A percentile compares a stretch with the other conserved stretches of the same genome.
Evolutionary conservation across 257 asterid genomes (phyloP).

Genomic region (Solanum ossicruentum): DNA sequence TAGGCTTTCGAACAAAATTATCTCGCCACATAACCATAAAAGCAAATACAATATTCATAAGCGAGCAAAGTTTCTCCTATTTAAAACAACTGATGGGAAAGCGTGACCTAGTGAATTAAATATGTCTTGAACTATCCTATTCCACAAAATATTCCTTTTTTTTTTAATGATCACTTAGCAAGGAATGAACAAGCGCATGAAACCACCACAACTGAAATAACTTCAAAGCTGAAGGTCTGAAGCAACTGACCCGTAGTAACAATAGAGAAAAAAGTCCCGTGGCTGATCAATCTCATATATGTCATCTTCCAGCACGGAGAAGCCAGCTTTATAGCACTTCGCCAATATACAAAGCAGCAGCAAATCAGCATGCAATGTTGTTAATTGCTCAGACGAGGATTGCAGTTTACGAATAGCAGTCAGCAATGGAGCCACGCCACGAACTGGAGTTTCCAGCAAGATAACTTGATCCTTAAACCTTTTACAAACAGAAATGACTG

Average conservation of each 20-base stretch:
- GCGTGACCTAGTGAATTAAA: not conserved
- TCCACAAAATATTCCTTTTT: not conserved
- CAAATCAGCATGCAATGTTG: constrained; percentile 81
- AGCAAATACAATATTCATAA: not conserved
- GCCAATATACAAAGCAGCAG: constrained; percentile 73
- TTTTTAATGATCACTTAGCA: not conserved
- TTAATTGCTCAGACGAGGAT: constrained; percentile 59
- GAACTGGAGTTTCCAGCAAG: constrained; percentile 59
- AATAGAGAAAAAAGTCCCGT: constrained; percentile 72
- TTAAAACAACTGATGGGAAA: not conserved
- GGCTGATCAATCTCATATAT: constrained; percentile 81
- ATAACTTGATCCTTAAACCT: constrained; percentile 66
- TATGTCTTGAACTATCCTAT: not conserved
- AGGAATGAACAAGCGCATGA: not conserved
- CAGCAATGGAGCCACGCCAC: constrained; percentile 81
- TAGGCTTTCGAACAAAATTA: not conserved
- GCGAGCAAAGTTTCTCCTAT: not conserved
- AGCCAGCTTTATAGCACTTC: constrained; percentile 71
- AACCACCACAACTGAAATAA: not conserved
- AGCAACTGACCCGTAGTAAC: constrained; percentile 77
- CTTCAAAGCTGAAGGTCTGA: not conserved
- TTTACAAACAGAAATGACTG: constrained; percentile 79
- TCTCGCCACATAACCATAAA: not conserved
- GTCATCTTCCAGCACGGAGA: constrained; percentile 58
- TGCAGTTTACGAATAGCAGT: constrained; percentile 67